Evolutionary conservation across 2,329 filamentous ascomycete genomes (phyloP).

Genomic region (Atkinsonella hypoxylon): DNA sequence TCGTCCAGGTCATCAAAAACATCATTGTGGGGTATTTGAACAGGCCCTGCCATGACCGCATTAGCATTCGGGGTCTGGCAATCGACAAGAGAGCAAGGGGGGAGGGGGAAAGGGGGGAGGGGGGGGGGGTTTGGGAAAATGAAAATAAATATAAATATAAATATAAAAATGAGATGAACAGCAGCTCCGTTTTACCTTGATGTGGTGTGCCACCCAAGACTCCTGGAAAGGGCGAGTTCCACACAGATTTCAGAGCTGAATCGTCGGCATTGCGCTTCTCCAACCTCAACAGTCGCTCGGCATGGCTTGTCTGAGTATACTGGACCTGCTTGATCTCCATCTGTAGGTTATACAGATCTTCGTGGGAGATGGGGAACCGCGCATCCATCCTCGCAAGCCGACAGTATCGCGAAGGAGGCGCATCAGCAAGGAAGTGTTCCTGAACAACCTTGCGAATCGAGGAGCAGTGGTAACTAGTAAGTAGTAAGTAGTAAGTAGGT

Average conservation of each 20-base stretch:
- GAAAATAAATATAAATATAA: too few relatives aligned
- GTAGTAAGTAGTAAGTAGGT: too few relatives aligned
- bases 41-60: conserved; percentile 46
- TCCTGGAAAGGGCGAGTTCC: conserved; percentile 89
- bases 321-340: conserved; percentile 61
- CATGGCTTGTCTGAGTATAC: conserved; percentile 48
- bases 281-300: conserved; percentile 47
- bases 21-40: conserved; percentile 69
- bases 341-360: conserved; percentile 56
- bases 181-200: conserved; percentile 53
- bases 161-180: neutral
- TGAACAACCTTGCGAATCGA: neutral
- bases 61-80: neutral
- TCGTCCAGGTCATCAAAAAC: conserved; percentile 87
- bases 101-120: neutral
- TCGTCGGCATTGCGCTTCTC: conserved; percentile 59
- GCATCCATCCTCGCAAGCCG: conserved; percentile 44
- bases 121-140: too few relatives aligned
- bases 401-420: neutral
- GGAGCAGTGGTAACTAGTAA: too few relatives aligned
- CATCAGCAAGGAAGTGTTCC: neutral
- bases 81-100: too few relatives aligned
- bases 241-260: conserved; percentile 68
- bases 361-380: conserved; percentile 45
- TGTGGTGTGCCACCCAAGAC: conserved; percentile 73